Evolutionary conservation across 305 asterid genomes (phyloP).

Genomic region (Caryopteris hybrid): DNA sequence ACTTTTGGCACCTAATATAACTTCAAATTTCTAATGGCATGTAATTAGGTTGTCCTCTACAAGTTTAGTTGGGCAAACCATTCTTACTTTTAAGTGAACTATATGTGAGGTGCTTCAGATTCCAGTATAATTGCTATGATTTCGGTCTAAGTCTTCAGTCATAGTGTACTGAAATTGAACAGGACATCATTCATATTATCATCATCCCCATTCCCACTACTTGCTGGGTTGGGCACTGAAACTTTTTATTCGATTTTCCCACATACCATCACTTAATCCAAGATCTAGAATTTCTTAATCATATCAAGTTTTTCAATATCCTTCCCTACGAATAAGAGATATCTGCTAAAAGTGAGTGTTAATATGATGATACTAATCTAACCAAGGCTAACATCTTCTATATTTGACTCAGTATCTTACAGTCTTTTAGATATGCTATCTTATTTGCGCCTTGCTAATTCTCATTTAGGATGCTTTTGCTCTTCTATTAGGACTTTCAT

Average conservation of each 20-base stretch:
- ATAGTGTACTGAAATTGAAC: no score
- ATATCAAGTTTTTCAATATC: no score
- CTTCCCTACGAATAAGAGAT: no score
- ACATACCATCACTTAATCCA: no score
- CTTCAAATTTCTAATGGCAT: background rate
- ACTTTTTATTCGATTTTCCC: no score
- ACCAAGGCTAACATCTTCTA: no score
- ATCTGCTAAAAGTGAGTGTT: no score
- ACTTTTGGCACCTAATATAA: background rate
- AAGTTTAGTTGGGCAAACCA: background rate
- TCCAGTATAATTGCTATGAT: background rate
- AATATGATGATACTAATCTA: no score
- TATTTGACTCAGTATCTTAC: background rate
- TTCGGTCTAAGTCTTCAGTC: background rate
- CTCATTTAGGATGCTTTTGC: background rate
- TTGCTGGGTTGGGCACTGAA: no score
- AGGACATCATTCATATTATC: no score
- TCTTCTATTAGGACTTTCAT: background rate
- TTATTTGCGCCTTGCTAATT: slow-evolving; percentile 9
- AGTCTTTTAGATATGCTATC: background rate
- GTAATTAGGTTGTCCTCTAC: background rate
- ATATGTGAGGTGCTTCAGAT: background rate
- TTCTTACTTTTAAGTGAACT: background rate
- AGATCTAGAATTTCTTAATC: no score
- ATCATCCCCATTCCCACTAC: no score